These are phyloP conservation scores for Backusella mclennaniae DNA, from an alignment of 192 early-diverging fungal genomes.

Conservation along the genomic window DNA sequence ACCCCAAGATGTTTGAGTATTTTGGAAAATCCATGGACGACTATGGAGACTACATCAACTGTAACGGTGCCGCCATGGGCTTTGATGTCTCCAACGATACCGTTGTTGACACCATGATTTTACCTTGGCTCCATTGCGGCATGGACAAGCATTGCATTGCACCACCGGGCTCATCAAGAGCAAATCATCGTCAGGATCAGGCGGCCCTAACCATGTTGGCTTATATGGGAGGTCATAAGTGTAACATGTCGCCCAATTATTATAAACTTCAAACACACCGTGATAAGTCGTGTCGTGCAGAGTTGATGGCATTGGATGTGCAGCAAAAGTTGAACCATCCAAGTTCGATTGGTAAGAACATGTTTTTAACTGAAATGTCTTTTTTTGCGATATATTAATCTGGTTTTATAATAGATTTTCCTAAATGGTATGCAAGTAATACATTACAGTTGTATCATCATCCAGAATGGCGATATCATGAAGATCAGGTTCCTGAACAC, in stretches of 20 bases:
- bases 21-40: slow-evolving; percentile 28
- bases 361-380: not conserved
- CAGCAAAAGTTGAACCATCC: slow-evolving; percentile 23
- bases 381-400: not conserved
- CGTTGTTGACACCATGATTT: slow-evolving; percentile 35
- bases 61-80: slow-evolving; percentile 45
- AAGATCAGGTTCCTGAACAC: slow-evolving; percentile 31
- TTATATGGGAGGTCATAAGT: slow-evolving; percentile 36
- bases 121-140: slow-evolving; percentile 44
- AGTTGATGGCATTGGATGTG: slow-evolving; percentile 14
- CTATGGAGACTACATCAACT: slow-evolving; percentile 41
- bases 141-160: slow-evolving; percentile 49
- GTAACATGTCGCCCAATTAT: slow-evolving; percentile 23
- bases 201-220: slow-evolving; percentile 47
- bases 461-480: slow-evolving; percentile 35
- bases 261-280: slow-evolving; percentile 20
- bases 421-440: slow-evolving; percentile 28
- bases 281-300: slow-evolving; percentile 22
- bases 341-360: slow-evolving; percentile 23
- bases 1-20: slow-evolving; percentile 44
- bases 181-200: slow-evolving; percentile 57
- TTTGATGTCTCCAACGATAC: slow-evolving; percentile 41
- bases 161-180: slow-evolving; percentile 41
- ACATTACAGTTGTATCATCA: slow-evolving; percentile 27
- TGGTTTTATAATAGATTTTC: slow-evolving; percentile 21